phyloP scores from a whole-genome alignment of 495 filamentous ascomycete genomes.

The Penicillium paxilli region DNA sequence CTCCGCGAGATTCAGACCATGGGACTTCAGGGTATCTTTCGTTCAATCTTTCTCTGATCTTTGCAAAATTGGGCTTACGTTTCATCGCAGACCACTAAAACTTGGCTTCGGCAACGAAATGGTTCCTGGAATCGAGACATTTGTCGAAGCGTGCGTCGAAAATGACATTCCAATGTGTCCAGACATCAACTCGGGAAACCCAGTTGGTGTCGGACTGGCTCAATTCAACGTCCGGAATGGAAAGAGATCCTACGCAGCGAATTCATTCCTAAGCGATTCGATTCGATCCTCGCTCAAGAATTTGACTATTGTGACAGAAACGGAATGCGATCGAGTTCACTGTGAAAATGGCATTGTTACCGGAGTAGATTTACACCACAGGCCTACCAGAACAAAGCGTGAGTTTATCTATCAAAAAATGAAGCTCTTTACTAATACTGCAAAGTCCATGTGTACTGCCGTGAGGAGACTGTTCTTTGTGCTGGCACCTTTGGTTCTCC shows the following conservation, averaged over 20 bases:
- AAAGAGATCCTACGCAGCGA: conserved; percentile 1
- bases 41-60: no score
- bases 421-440: neutral
- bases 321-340: no score
- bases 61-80: no score
- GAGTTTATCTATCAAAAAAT: neutral
- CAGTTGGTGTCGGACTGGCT: neutral
- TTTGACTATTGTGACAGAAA: neutral
- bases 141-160: neutral
- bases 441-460: neutral
- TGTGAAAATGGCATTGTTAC: neutral
- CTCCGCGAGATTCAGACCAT: no score
- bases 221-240: conserved; percentile 2
- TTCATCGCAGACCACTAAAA: neutral
- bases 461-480: neutral
- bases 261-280: neutral
- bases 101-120: neutral
- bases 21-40: no score
- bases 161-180: neutral
- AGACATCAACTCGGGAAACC: conserved; percentile 4
- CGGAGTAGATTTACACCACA: neutral
- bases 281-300: neutral
- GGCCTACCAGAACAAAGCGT: neutral
- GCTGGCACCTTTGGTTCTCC: conserved; percentile 7
- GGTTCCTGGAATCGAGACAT: conserved; percentile 2